Evolutionary conservation across 78 protist genomes (phyloP).

Genomic region (Creolimax fragrantissima): DNA sequence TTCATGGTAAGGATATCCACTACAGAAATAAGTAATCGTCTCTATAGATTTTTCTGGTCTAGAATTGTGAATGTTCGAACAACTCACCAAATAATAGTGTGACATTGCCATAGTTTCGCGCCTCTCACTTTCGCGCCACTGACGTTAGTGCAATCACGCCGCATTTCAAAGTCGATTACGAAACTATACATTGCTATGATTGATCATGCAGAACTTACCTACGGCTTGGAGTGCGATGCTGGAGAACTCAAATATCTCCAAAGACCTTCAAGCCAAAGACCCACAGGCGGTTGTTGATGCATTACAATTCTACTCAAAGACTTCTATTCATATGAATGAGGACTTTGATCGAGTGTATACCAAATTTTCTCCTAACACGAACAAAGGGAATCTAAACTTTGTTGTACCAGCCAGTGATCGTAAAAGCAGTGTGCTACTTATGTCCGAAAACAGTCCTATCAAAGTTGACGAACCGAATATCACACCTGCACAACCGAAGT

Average conservation of each 20-base stretch:
- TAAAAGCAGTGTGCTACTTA: not conserved
- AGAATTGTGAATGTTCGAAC: too few relatives aligned
- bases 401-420: not conserved
- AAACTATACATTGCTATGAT: too few relatives aligned
- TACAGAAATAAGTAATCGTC: too few relatives aligned
- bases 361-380: not conserved
- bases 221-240: not conserved
- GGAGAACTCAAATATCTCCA: conserved; percentile 4
- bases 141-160: too few relatives aligned
- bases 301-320: not conserved
- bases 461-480: not conserved
- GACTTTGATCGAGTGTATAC: not conserved
- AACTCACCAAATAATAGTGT: too few relatives aligned
- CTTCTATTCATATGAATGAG: not conserved
- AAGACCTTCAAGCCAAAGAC: conserved; percentile 1
- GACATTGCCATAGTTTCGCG: too few relatives aligned
- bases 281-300: not conserved
- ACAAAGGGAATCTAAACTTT: not conserved
- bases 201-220: not conserved
- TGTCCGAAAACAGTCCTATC: not conserved
- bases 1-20: not conserved
- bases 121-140: too few relatives aligned
- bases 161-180: too few relatives aligned
- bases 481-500: not conserved
- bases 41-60: too few relatives aligned